These are phyloP conservation scores for Cicer cuneatum DNA, from an alignment of 306 rosid species.

Conservation along the genomic window DNA sequence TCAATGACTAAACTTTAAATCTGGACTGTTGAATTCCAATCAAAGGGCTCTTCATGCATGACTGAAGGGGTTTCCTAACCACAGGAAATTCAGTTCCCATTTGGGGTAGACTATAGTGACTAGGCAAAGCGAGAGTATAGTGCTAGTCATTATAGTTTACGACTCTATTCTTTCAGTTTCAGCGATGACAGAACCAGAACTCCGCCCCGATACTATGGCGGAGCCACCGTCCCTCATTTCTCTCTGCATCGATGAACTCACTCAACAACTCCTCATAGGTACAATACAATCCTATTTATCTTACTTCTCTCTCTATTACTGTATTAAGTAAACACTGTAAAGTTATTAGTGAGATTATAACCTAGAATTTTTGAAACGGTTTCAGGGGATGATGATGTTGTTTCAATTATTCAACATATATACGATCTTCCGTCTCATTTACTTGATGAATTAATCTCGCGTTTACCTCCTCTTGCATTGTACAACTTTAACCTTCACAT, in stretches of 20 bases:
- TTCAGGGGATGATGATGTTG: constrained; percentile 59
- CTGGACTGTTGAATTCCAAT: no score
- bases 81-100: no score
- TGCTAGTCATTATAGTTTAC: no score
- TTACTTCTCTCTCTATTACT: neutral
- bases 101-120: no score
- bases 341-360: constrained; percentile 3
- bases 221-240: constrained; percentile 59
- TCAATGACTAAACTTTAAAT: no score
- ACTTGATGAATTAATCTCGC: constrained; percentile 52
- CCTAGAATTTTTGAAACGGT: constrained; percentile 19
- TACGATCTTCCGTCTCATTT: constrained; percentile 60
- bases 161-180: neutral
- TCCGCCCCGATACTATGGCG: constrained; percentile 41
- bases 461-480: constrained; percentile 63
- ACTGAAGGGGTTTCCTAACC: no score
- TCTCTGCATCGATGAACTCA: constrained; percentile 60
- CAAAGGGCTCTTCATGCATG: no score
- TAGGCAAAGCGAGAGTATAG: no score
- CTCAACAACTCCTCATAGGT: constrained; percentile 54
- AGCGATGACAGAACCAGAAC: neutral
- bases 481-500: constrained; percentile 52
- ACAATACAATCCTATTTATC: neutral
- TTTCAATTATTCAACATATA: constrained; percentile 42
- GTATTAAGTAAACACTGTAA: neutral